Conservation (phyloP, 441 rosid species). For the Capsella rubella region DNA sequence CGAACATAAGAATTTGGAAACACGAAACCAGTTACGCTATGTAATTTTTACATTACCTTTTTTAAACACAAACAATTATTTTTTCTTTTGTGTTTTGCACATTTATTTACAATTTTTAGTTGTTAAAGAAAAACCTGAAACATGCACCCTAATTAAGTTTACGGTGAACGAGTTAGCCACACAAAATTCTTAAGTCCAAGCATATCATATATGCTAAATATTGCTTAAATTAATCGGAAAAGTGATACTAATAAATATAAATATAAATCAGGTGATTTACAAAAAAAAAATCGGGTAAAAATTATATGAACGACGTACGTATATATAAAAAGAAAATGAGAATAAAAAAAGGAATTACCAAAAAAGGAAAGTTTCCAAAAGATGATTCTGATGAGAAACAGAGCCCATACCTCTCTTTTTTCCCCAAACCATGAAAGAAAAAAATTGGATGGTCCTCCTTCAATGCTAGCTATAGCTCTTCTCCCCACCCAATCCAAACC, state of each 20-base stretch:
- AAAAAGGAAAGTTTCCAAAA: conserved; percentile 50
- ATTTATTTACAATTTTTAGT: not conserved
- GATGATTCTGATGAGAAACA: conserved; percentile 46
- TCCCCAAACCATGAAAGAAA: conserved; percentile 41
- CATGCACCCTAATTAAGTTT: too few relatives aligned
- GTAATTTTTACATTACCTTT: not conserved
- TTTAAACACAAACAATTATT: not conserved
- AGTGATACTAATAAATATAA: too few relatives aligned
- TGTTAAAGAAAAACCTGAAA: too few relatives aligned
- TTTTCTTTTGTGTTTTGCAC: not conserved
- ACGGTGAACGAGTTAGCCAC: too few relatives aligned
- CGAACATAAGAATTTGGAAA: conserved; percentile 19
- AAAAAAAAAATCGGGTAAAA: not conserved
- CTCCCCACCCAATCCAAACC: conserved; percentile 30
- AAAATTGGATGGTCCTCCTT: conserved; percentile 49
- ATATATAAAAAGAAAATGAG: conserved; percentile 29
- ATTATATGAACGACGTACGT: not conserved
- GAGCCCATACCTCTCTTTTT: conserved; percentile 46
- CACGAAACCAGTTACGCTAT: conserved; percentile 4
- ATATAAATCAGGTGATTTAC: too few relatives aligned
- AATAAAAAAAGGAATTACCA: conserved; percentile 39
- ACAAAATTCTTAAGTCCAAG: too few relatives aligned
- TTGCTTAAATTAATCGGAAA: too few relatives aligned
- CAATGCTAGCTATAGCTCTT: conserved; percentile 12
- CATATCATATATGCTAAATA: too few relatives aligned